phyloP scores from a whole-genome alignment of 1,284 basidiomycete genomes.

The Schizophyllum commune region DNA sequence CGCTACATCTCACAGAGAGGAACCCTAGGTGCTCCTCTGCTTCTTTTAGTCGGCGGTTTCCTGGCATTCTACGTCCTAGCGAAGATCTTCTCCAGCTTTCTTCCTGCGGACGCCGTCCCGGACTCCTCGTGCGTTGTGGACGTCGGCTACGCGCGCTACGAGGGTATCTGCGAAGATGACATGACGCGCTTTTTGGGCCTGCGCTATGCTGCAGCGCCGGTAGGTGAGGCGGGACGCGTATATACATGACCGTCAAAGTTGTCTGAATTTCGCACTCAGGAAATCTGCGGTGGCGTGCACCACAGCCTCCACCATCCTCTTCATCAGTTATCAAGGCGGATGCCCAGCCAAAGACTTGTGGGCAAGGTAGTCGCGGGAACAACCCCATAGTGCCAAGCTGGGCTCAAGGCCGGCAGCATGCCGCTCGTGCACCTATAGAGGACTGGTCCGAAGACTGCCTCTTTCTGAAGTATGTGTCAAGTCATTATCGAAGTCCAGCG shows the following conservation, averaged over 20 bases:
- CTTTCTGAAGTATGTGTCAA: slow-evolving; percentile 9
- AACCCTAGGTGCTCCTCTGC: too few relatives aligned
- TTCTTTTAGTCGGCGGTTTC: not conserved
- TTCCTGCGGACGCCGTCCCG: not conserved
- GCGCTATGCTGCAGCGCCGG: slow-evolving; percentile 34
- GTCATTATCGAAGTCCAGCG: not conserved
- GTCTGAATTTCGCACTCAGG: slow-evolving; percentile 10
- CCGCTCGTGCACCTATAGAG: not conserved
- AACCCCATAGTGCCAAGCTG: not conserved
- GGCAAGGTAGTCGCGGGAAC: slow-evolving; percentile 7
- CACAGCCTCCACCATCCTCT: slow-evolving; percentile 19
- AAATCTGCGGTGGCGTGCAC: slow-evolving; percentile 26
- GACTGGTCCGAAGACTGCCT: slow-evolving; percentile 8
- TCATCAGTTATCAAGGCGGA: slow-evolving; percentile 24
- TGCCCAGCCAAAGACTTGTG: slow-evolving; percentile 21
- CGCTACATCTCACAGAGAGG: too few relatives aligned
- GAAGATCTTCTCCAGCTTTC: not conserved
- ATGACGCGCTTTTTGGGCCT: slow-evolving; percentile 32
- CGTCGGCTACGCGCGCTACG: slow-evolving; percentile 32
- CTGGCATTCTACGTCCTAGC: not conserved
- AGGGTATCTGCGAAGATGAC: slow-evolving; percentile 22
- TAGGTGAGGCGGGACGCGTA: slow-evolving; percentile 16
- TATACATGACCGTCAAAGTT: not conserved
- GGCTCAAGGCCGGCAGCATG: not conserved
- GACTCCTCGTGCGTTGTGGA: slow-evolving; percentile 20